Evolutionary conservation across 495 filamentous ascomycete species (phyloP).

Genomic region (Hyaloscypha hepaticicola): DNA sequence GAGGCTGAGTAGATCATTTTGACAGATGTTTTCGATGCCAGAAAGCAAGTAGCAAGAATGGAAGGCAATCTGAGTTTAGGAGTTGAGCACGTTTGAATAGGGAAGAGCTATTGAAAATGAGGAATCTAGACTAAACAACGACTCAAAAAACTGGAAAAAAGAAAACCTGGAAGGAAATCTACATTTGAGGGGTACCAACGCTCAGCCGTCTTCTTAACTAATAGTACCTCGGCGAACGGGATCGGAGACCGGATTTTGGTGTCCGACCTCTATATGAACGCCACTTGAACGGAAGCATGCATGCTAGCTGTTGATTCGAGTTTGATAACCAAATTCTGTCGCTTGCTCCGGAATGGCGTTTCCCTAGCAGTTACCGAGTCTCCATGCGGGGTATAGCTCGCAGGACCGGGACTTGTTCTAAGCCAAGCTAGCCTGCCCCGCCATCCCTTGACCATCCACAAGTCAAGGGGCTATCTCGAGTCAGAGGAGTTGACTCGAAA

Average conservation of each 20-base stretch:
- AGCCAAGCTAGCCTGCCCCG: background rate
- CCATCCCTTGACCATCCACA: background rate
- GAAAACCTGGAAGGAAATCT: background rate
- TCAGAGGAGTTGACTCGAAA: background rate
- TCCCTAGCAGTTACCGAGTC: background rate
- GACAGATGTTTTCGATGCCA: constrained; percentile 13
- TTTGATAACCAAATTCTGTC: background rate
- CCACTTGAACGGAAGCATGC: background rate
- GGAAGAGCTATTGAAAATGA: background rate
- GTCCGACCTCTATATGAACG: background rate
- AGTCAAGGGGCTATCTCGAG: too few relatives aligned
- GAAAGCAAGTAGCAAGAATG: background rate
- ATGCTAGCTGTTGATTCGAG: background rate
- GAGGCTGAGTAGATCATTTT: constrained; percentile 16
- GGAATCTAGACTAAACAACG: background rate
- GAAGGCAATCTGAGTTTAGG: background rate
- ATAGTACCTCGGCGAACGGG: background rate
- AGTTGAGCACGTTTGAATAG: background rate
- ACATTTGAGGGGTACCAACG: background rate
- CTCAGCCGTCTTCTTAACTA: background rate
- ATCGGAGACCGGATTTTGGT: background rate
- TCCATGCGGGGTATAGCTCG: background rate
- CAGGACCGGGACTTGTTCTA: background rate
- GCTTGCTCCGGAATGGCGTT: background rate
- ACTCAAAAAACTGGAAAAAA: background rate